phyloP scores from a whole-genome alignment of 768 basidiomycete species.

The Rhizopogon vulgaris region DNA sequence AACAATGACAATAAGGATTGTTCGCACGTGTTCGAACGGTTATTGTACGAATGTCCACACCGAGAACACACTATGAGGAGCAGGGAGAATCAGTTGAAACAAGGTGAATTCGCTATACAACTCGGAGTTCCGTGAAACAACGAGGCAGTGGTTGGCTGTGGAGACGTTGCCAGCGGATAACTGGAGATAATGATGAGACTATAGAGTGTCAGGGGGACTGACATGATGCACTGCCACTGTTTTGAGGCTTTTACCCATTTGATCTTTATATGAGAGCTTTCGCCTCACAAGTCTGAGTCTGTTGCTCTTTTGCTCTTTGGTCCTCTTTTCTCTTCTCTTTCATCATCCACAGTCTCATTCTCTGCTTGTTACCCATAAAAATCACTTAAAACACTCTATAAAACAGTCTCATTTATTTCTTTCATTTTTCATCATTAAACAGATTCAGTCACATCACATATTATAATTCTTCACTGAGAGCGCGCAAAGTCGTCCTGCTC shows the following conservation, averaged over 20 bases:
- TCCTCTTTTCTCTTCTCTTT: constrained; percentile 23
- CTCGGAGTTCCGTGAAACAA: background rate
- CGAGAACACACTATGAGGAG: background rate
- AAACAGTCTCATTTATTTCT: constrained; percentile 11
- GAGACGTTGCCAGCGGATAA: background rate
- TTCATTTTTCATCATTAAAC: background rate
- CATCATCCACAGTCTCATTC: constrained; percentile 7
- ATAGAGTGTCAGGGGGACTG: background rate
- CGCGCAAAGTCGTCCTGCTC: constrained; percentile 5
- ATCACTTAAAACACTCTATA: constrained; percentile 4
- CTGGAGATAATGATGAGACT: background rate
- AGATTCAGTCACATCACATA: constrained; percentile 3
- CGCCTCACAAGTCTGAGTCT: background rate
- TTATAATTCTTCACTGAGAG: constrained; percentile 16
- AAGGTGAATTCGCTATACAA: too few species aligned
- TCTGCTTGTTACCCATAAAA: constrained; percentile 9
- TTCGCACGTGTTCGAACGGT: background rate
- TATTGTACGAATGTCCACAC: background rate
- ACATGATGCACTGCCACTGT: constrained; percentile 5
- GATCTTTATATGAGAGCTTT: background rate
- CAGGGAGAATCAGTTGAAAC: background rate
- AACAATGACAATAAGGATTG: background rate
- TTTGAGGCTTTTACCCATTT: background rate
- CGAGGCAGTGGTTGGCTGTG: background rate
- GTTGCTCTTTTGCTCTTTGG: constrained; percentile 25